Base-by-base conservation (phyloP, 2,329 filamentous ascomycete genomes). In the Orbilia javanica region DNA sequence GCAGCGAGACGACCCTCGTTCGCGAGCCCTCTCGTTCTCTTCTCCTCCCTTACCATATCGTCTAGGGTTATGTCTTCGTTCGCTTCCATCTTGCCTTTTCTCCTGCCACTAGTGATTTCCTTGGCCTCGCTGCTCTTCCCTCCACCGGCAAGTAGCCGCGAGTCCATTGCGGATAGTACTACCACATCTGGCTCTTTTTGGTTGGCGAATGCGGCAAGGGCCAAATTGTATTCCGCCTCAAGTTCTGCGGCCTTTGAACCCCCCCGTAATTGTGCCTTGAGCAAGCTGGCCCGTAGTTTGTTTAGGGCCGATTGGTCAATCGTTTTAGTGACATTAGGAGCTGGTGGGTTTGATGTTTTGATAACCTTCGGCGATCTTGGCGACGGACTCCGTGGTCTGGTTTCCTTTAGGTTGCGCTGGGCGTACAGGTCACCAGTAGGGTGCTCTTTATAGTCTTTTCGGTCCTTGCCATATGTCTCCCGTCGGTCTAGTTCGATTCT, bases 1-100 rank as follows among this genome's bases (percentile, higher is more conserved):
- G 96, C 96, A 34, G 97, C 88, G 3, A 92, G 89, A 81, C 90
- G 87, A 0, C 92, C 93, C 83, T 97, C 94, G 66, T 93, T 93
- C 3, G 87, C 86, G 82, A 93, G 90, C 15, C 91, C 91, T 74
- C 90, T 91, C 3, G 93, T 97, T 68, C 95, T 91, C 39, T 93
- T 90, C 84, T 99, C 96, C 84, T 98, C 94, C 29, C 93, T 90
- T 18, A 99, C 90, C 96, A 99, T 99, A 84, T 99, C 96, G 67
- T 97, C 94, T 77, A 99, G 92, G 31, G 87, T 91, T 94, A 99
- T 98, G 81, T 98, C 94, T 66, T 96, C 92, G 82, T 98, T 98
- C 80, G 96, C 93, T 81, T 93, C 90, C 4, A 99, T 92, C 6
- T 90, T 88, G 0, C 95, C 96, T 67, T 94, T 90, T 84, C 97